A percentile compares a stretch with the other conserved stretches of the same genome.
Evolutionary conservation across 116 monocot genomes (phyloP).

Genomic region (Phalaenopsis hybrid): DNA sequence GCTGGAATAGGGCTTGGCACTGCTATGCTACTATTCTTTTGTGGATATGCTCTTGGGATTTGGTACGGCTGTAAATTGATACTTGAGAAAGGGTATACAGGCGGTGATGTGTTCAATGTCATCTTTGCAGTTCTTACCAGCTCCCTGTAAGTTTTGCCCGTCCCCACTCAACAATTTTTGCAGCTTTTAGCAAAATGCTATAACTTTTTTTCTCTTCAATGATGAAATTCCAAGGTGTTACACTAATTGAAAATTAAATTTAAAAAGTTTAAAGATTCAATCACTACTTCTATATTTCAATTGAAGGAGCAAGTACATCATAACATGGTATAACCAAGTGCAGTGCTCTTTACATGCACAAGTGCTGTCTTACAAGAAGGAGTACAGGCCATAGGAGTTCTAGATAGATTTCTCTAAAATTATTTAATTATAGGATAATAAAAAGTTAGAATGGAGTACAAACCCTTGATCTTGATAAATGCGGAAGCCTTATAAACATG

Average conservation of each 20-base stretch:
- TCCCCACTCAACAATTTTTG: background rate
- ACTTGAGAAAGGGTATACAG: conserved; percentile 19
- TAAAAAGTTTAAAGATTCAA: too few relatives aligned
- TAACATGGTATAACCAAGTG: too few relatives aligned
- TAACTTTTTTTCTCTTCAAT: background rate
- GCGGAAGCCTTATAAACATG: too few relatives aligned
- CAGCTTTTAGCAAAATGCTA: background rate
- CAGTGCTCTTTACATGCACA: too few relatives aligned
- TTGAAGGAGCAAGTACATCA: too few relatives aligned
- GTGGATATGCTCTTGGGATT: conserved; percentile 26
- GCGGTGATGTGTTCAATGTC: conserved; percentile 23
- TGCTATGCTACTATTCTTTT: conserved; percentile 23
- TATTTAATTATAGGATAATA: too few relatives aligned
- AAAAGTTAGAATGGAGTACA: too few relatives aligned
- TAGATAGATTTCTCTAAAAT: too few relatives aligned
- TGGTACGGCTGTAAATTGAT: conserved; percentile 38
- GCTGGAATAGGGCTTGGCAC: conserved; percentile 38
- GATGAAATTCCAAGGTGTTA: background rate
- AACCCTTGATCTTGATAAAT: too few relatives aligned
- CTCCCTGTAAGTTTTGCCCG: conserved; percentile 22
- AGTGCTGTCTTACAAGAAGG: too few relatives aligned
- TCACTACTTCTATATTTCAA: too few relatives aligned
- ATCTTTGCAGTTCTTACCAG: conserved; percentile 27
- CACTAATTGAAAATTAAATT: background rate
- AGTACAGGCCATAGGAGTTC: too few relatives aligned